Base-by-base conservation (phyloP, 176 grass and related monocot genomes). In the Bothriochloa decipiens region DNA sequence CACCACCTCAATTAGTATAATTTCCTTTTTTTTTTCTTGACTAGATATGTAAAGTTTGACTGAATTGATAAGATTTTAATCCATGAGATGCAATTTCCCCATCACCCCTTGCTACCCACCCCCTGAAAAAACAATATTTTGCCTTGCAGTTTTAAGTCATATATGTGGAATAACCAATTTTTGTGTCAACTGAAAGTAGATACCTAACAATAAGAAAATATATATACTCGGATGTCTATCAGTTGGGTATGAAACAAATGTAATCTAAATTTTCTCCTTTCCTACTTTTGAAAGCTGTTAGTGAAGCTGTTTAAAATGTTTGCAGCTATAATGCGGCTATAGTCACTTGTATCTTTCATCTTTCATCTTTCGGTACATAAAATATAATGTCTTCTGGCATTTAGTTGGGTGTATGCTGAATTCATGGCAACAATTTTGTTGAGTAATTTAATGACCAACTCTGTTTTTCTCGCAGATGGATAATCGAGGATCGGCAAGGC, bases 401-500 rank as follows among this genome's bases (percentile, higher is more conserved):
- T 82, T 78, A 76, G 20, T 62, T 87, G 16, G 46, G 40, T 85
- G 62, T 81, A 68, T 57, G 53, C 35, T 28, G 32, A 57, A 36
- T 29, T 77, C 26, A 43, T 72, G 41, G 28, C 26, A 85, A 40
- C 17, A 53, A 68, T 9, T 75, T 68, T 23, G 8, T 58, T 67
- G 45, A 45, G 58, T 29, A 58, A 58, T 72, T 43, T 29, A 22
- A 55, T 26, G 26, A 7, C 25, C 47, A 35, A 52, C 82, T 71
- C 33, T 72, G 57, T 84, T 68, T 72, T 37, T 37, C 63, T 84
- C 23, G 37, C 91, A 99, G 97, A 89, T 99, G 81, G 97, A 99
- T 77, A 99, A 96, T 83, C 86, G 97, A 75, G 97, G 97, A 70
- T 94, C 91, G 7, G 77, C 97, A 29, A 91, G 97, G 82, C 89